Percentiles rank a stretch among this genome's conserved stretches.
Conservation (phyloP, 2,329 filamentous ascomycete genomes). For the Trichoderma sp. region DNA sequence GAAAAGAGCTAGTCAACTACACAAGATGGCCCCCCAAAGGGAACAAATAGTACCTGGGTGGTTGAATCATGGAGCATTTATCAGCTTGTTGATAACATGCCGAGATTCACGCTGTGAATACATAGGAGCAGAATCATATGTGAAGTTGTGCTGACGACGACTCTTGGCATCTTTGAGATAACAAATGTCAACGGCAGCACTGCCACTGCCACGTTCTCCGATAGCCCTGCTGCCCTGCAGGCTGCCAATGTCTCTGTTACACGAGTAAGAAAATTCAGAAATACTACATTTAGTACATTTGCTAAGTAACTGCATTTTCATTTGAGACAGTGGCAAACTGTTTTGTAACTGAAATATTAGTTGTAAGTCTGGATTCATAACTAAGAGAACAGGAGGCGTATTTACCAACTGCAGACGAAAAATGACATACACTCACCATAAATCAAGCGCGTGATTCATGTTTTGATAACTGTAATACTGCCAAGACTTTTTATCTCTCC, state of each 20-base stretch:
- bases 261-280: neutral
- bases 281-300: too few relatives aligned
- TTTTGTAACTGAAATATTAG: neutral
- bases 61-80: neutral
- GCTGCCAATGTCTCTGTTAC: neutral
- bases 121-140: neutral
- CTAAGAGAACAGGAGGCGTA: neutral
- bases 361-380: neutral
- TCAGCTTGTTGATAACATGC: neutral
- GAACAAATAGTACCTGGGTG: neutral
- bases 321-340: neutral
- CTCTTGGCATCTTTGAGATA: constrained; percentile 5
- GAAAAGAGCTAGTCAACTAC: neutral
- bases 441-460: neutral
- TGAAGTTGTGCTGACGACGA: neutral
- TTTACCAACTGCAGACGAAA: neutral
- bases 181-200: neutral
- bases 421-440: neutral
- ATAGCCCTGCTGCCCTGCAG: neutral
- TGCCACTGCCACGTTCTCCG: neutral
- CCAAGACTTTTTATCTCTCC: neutral
- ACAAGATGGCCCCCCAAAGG: neutral
- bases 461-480: neutral
- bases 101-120: neutral
- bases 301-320: neutral